These are phyloP conservation scores for Cicer cuneatum DNA, from an alignment of 306 rosid species.

Conservation along the genomic window DNA sequence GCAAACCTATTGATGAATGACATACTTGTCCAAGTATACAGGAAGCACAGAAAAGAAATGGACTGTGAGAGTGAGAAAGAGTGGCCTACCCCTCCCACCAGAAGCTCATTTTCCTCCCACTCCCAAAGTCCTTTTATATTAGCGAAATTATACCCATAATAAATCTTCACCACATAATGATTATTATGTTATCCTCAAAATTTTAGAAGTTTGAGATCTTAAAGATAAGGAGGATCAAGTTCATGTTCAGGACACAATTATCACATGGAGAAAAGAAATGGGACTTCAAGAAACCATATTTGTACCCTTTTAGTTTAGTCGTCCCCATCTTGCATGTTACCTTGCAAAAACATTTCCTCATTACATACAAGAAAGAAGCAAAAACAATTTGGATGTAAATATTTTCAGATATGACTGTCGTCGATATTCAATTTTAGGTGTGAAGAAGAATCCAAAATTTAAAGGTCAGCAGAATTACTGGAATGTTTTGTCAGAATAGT, in stretches of 20 bases:
- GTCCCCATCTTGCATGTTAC: too few species aligned
- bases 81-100: background rate
- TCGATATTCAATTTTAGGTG: background rate
- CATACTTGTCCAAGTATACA: background rate
- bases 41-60: conserved; percentile 12
- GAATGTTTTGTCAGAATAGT: conserved; percentile 12
- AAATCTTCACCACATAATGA: background rate
- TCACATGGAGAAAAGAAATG: too few species aligned
- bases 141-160: background rate
- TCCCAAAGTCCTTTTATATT: conserved; percentile 6
- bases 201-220: too few species aligned
- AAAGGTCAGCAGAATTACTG: background rate
- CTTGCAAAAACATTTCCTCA: too few species aligned
- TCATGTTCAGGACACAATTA: too few species aligned
- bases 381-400: background rate
- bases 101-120: background rate
- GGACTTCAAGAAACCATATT: too few species aligned
- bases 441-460: conserved; percentile 3
- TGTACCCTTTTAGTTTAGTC: too few species aligned
- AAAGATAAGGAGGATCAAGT: too few species aligned
- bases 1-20: conserved; percentile 9
- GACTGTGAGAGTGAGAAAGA: conserved; percentile 7
- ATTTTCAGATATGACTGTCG: conserved; percentile 1
- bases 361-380: too few species aligned
- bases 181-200: background rate